Percentiles rank a stretch among this genome's conserved stretches.
phyloP scores from a whole-genome alignment of 2,329 filamentous ascomycete species.

The Juglanconis juglandina region DNA sequence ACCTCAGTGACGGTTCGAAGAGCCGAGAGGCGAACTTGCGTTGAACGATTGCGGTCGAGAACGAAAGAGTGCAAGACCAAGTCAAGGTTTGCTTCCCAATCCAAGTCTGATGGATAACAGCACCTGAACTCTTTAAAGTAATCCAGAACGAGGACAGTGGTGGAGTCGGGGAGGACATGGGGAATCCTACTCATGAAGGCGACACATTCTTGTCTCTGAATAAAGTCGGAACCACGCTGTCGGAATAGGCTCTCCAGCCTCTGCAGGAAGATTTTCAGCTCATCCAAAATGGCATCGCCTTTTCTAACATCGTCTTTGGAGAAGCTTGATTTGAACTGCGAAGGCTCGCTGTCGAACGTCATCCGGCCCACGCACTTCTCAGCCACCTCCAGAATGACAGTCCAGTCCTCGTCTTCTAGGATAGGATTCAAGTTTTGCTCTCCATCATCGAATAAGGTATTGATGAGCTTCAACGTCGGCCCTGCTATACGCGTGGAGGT shows the following conservation, averaged over 20 bases:
- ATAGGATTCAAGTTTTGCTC: slow-evolving; percentile 52
- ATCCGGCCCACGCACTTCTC: slow-evolving; percentile 42
- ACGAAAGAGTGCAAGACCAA: slow-evolving; percentile 63
- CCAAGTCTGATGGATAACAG: slow-evolving; percentile 67
- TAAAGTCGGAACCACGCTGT: slow-evolving; percentile 48
- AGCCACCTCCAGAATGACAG: slow-evolving; percentile 56
- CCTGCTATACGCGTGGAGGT: slow-evolving; percentile 42
- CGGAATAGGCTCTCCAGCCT: slow-evolving; percentile 49
- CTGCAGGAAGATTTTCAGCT: slow-evolving; percentile 43
- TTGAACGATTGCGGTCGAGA: slow-evolving; percentile 56
- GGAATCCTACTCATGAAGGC: slow-evolving; percentile 63
- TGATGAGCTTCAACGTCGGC: slow-evolving; percentile 49
- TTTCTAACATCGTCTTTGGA: slow-evolving; percentile 29
- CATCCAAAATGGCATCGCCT: slow-evolving; percentile 35
- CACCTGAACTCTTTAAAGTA: slow-evolving; percentile 67
- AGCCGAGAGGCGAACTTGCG: slow-evolving; percentile 59
- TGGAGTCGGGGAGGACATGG: slow-evolving; percentile 60
- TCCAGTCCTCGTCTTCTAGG: slow-evolving; percentile 65
- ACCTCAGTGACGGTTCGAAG: slow-evolving; percentile 59
- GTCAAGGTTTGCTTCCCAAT: slow-evolving; percentile 64
- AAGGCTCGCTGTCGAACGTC: neutral
- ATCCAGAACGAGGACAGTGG: slow-evolving; percentile 60
- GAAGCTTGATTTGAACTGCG: slow-evolving; percentile 3
- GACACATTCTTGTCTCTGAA: slow-evolving; percentile 65
- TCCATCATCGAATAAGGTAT: slow-evolving; percentile 52